Base-by-base conservation (phyloP, 768 basidiomycete species). In the Hydnum rufescens region DNA sequence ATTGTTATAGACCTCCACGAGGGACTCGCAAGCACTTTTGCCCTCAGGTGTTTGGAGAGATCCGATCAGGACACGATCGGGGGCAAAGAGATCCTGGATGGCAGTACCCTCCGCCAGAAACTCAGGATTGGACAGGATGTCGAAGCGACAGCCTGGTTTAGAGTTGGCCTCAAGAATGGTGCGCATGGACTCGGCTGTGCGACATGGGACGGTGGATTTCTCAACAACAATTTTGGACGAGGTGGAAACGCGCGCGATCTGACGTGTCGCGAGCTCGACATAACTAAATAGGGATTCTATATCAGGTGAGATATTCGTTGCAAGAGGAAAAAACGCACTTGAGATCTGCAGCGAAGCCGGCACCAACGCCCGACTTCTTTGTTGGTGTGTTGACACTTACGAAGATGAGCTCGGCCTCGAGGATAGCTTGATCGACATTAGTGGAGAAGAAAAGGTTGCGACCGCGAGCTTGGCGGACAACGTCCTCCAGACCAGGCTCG, bases 161-260 rank as follows among this genome's bases (percentile, higher is more conserved):
- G 93, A 93, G 73, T 99, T 99, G 59, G 93, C 90, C 67, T 97
- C 92, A 52, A 99, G 80, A 67, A 99, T 96, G 51, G 87, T 95
- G 61, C 93, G 87, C 95, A 99, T 99, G 19, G 92, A 93, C 68
- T 95, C 87, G 55, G 95, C 95, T 4, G 95, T 99, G 58, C 95
- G 81, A 70, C 90, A 96, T 34, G 95, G 95, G 5, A 99, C 95
- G 3, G 95, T 99, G 16, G 93, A 97, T 67, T 99, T 99, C 64
- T 99, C 95, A 55, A 99, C 92, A 51, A 99, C 95, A 60, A 99
- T 97, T 73, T 99, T 99, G 64, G 78, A 82, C 1, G 83, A 78
- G 23, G 71, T 81, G 46, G 95, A 87, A 53, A 96, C 82, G 42
- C 76, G 77, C 42, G 95, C 95, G 58, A 99, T 97, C 59, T 83